These are phyloP conservation scores for Monotropa hypopitys DNA, from an alignment of 179 eudicot genomes.

Conservation along the genomic window DNA sequence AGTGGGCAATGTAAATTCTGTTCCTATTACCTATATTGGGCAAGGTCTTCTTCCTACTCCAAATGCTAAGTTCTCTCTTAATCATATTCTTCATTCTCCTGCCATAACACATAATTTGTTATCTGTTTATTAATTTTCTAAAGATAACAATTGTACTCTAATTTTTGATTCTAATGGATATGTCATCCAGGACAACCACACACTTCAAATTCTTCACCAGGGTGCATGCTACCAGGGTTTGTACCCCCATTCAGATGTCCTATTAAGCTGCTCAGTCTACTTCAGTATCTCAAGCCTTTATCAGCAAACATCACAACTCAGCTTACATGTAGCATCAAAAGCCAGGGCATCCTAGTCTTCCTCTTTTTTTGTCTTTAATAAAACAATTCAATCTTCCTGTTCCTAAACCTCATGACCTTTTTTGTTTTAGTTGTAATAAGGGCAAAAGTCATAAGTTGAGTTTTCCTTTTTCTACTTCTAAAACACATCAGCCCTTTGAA, in stretches of 20 bases:
- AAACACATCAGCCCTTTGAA: neutral
- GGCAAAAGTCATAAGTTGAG: neutral
- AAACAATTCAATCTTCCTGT: neutral
- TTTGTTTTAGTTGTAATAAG: neutral
- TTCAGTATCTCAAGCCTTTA: neutral
- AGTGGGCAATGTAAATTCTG: neutral
- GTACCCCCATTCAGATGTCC: neutral
- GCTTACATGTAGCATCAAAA: neutral
- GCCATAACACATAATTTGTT: neutral
- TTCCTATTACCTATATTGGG: neutral
- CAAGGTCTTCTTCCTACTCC: neutral
- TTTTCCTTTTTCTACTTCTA: neutral
- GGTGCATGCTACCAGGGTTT: neutral
- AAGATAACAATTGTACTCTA: neutral
- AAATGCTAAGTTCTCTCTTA: neutral
- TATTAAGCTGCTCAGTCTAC: neutral
- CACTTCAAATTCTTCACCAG: neutral
- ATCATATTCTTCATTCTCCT: neutral
- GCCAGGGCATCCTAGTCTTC: neutral
- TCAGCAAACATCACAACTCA: neutral
- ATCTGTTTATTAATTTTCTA: neutral
- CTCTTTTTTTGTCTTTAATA: neutral
- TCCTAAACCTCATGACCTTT: neutral
- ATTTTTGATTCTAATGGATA: neutral
- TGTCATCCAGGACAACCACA: neutral